A percentile compares a stretch with the other conserved stretches of the same genome.
phyloP scores from a whole-genome alignment of 1,139 yeast species.

The Williopsis jadinii region DNA sequence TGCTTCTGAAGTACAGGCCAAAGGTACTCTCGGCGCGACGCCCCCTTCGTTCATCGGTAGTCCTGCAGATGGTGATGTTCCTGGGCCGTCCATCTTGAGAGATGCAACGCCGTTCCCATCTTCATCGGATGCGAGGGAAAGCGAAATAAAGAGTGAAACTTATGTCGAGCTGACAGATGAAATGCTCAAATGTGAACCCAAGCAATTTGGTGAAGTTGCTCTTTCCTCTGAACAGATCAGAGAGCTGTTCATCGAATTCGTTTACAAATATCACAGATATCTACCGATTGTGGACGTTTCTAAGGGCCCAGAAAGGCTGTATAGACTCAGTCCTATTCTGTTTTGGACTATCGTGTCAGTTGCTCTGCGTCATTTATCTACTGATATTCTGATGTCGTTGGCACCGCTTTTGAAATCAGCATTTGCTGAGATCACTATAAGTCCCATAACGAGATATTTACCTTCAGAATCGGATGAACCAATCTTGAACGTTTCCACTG shows the following conservation, averaged over 20 bases:
- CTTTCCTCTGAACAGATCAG: slow-evolving; percentile 55
- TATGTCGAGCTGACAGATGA: slow-evolving; percentile 30
- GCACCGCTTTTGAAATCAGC: slow-evolving; percentile 70
- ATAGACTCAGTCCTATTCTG: slow-evolving; percentile 73
- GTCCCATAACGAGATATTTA: slow-evolving; percentile 80
- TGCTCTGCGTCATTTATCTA: slow-evolving; percentile 46
- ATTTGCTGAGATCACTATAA: slow-evolving; percentile 79
- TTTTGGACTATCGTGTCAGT: slow-evolving; percentile 93
- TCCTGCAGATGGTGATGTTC: neutral
- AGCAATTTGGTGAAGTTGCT: slow-evolving; percentile 59
- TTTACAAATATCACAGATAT: slow-evolving; percentile 69
- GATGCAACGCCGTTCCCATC: slow-evolving; percentile 14
- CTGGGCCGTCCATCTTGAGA: slow-evolving; percentile 19
- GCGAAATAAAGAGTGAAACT: slow-evolving; percentile 7
- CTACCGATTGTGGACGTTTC: slow-evolving; percentile 80
- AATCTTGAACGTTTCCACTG: slow-evolving; percentile 82
- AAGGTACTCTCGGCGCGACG: neutral
- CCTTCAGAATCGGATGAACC: slow-evolving; percentile 76
- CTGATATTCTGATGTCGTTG: slow-evolving; percentile 42
- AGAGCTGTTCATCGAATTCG: slow-evolving; percentile 64
- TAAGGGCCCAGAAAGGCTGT: slow-evolving; percentile 76
- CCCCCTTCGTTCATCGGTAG: neutral
- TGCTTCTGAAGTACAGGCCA: slow-evolving; percentile 1
- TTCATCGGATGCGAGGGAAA: slow-evolving; percentile 2
- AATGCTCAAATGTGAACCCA: slow-evolving; percentile 49